These are phyloP conservation scores for Funneliformis geosporum DNA, from an alignment of 192 early-diverging fungal species.

Conservation along the genomic window DNA sequence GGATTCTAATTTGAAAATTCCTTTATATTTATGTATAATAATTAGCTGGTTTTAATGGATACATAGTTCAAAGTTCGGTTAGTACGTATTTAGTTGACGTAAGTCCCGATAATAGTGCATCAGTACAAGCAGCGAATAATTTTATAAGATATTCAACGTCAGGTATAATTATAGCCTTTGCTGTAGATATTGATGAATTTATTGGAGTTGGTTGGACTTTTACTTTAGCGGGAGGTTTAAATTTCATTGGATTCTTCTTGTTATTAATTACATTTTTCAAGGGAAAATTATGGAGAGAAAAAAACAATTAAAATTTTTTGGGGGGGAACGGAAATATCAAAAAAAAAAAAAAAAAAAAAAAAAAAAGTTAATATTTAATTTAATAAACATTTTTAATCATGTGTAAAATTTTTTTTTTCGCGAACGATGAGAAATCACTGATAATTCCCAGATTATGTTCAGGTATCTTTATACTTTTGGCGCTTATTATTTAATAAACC, in stretches of 20 bases:
- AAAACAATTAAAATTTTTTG: too few relatives aligned
- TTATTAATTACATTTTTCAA: background rate
- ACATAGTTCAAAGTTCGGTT: background rate
- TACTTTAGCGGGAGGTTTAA: background rate
- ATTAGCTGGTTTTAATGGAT: background rate
- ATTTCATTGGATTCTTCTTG: background rate
- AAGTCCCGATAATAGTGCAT: constrained; percentile 7
- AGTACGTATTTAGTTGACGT: constrained; percentile 22
- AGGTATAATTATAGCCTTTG: background rate
- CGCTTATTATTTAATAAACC: too few relatives aligned
- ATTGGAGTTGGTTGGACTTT: constrained; percentile 13
- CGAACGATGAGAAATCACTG: too few relatives aligned
- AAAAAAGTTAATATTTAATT: too few relatives aligned
- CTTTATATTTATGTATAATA: background rate
- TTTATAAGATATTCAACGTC: background rate
- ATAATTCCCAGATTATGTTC: too few relatives aligned
- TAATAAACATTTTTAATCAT: too few relatives aligned
- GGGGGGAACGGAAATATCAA: too few relatives aligned
- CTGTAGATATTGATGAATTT: background rate
- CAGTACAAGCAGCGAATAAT: constrained; percentile 11
- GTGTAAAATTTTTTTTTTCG: too few relatives aligned
- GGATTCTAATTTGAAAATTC: background rate
- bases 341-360: too few relatives aligned
- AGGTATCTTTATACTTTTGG: too few relatives aligned
- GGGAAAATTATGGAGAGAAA: constrained; percentile 8